Evolutionary conservation across 106 monocot species (phyloP), one percentile per base, ranked within the genome.

Genomic region (Dioscorea zingiberensis): DNA sequence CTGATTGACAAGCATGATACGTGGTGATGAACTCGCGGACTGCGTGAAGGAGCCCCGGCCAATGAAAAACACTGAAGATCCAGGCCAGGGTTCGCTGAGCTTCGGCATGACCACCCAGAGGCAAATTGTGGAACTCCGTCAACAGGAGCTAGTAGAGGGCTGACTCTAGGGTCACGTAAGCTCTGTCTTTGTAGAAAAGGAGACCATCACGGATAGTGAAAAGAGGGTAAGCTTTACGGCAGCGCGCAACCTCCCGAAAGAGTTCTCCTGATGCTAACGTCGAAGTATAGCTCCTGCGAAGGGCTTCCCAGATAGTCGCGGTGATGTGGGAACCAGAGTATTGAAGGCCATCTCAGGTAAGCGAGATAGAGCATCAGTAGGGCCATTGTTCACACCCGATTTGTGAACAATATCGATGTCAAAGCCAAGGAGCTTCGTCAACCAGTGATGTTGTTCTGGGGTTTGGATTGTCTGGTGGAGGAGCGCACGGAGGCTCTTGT

Each of bases 351-450:
- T 12, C 3, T 28, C n/a, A 15, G 46, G 46, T 13, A 47, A 8
- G 9, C 74, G 53, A 29, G 74, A 74, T 3, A 74, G 67, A 60
- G 66, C 38, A 48, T 74, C 57, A 17, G 59, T 58, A 24, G 12
- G 58, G 0, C 25, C 47, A 59, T 74, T 74, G 15, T 44, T 16
- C 21, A 19, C 7, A 0, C 74, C 65, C 1, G 21, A 17, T 3
- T 59, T 66, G 58, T 74, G 59, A 0, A 27, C 25, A 13, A 67
- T 67, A 23, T 47, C 15, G 47, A 46, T 30, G 67, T 49, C 67
- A n/a, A n/a, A n/a, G n/a, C n/a, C n/a, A n/a, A n/a, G n/a, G n/a
- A n/a, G n/a, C n/a, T n/a, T n/a, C n/a, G n/a, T n/a, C n/a, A n/a
- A n/a, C n/a, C n/a, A n/a, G n/a, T n/a, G n/a, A n/a, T n/a, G n/a